A percentile compares a stretch with the other conserved stretches of the same genome.
These are phyloP conservation scores for Kockiozyma suomiensis DNA, from an alignment of 805 yeast genomes.

Conservation along the genomic window DNA sequence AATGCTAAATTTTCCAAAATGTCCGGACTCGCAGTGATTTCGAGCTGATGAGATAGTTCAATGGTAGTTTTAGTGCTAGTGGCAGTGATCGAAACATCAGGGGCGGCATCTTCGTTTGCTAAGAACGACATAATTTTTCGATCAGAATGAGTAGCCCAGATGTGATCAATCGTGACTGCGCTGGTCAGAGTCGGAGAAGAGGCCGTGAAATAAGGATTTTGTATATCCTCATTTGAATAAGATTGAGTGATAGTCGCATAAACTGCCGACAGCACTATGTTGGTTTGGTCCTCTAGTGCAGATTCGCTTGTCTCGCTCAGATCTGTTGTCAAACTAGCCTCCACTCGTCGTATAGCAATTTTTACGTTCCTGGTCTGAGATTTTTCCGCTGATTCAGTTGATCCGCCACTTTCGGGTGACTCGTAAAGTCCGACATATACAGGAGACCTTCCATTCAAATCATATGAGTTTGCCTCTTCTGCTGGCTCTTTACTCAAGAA, in stretches of 20 bases:
- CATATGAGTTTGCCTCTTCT: background rate
- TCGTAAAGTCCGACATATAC: conserved; percentile 11
- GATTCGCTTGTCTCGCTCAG: conserved; percentile 10
- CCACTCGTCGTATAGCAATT: conserved; percentile 14
- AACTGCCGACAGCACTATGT: conserved; percentile 2
- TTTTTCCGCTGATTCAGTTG: background rate
- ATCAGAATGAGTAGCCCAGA: conserved; percentile 9
- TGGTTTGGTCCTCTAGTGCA: background rate
- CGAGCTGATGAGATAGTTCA: conserved; percentile 14
- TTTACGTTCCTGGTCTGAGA: conserved; percentile 14
- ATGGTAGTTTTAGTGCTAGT: background rate
- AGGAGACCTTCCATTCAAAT: background rate
- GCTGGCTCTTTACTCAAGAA: conserved; percentile 5
- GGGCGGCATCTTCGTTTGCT: background rate
- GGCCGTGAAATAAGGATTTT: conserved; percentile 14
- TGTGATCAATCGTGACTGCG: conserved; percentile 9
- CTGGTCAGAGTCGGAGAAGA: conserved; percentile 12
- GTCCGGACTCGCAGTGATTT: conserved; percentile 5
- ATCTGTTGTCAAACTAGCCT: conserved; percentile 15
- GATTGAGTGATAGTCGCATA: conserved; percentile 22
- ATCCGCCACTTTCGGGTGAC: background rate
- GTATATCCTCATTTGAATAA: conserved; percentile 15
- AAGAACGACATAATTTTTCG: conserved; percentile 13
- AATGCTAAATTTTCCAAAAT: conserved; percentile 12
- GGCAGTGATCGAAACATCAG: conserved; percentile 15